Evolutionary conservation across 2,329 filamentous ascomycete species (phyloP).

Genomic region (Aureobasidium sp.): DNA sequence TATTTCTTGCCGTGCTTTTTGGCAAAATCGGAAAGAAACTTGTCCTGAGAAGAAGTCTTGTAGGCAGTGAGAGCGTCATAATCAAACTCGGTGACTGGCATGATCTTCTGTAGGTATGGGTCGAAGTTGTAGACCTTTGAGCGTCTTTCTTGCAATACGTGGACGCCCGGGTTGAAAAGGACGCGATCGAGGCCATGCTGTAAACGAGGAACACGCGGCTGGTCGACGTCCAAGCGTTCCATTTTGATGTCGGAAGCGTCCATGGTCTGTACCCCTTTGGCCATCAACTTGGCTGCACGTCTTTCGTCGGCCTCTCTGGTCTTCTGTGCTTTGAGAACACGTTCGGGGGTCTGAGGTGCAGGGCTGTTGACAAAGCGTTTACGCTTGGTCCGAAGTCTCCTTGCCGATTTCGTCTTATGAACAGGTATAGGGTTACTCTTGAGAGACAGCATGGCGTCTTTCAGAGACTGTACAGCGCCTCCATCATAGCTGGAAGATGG

Average conservation of each 20-base stretch:
- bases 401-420: background rate
- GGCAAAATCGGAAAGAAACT: constrained; percentile 58
- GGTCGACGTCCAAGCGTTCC: constrained; percentile 26
- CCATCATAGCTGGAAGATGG: background rate
- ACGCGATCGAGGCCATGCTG: constrained; percentile 74
- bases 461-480: background rate
- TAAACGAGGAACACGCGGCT: constrained; percentile 52
- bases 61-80: constrained; percentile 80
- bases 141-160: constrained; percentile 79
- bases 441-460: constrained; percentile 6
- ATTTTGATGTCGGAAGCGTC: background rate
- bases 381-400: background rate
- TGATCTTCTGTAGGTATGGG: constrained; percentile 84
- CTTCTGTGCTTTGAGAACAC: background rate
- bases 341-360: background rate
- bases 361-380: background rate
- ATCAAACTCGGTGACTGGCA: constrained; percentile 89
- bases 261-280: background rate
- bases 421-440: background rate
- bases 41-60: constrained; percentile 83
- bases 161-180: constrained; percentile 92
- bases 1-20: constrained; percentile 64
- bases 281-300: background rate
- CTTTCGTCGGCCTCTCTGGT: background rate
- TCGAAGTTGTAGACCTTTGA: constrained; percentile 94